Conservation (phyloP, 1,284 basidiomycete species). For the Pseudozyma sp. region DNA sequence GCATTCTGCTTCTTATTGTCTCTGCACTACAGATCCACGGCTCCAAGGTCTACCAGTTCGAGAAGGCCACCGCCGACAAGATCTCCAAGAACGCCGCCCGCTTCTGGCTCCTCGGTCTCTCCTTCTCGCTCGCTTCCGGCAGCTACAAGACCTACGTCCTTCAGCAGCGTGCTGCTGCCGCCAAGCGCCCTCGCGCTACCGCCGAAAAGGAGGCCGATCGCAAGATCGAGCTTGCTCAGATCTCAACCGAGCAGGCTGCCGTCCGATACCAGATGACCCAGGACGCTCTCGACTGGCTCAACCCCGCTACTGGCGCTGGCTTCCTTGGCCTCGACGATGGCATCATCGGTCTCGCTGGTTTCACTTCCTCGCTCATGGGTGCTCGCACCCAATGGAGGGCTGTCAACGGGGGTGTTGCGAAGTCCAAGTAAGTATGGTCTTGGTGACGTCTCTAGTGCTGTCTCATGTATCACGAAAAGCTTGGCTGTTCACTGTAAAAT, state of each 20-base stretch:
- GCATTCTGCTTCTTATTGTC: neutral
- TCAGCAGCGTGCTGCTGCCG: conserved; percentile 53
- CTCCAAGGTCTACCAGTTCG: conserved; percentile 65
- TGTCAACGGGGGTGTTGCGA: conserved; percentile 63
- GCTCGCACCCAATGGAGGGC: conserved; percentile 67
- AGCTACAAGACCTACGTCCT: conserved; percentile 67
- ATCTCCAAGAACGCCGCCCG: conserved; percentile 81
- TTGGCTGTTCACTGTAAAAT: neutral
- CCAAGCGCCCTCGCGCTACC: conserved; percentile 70
- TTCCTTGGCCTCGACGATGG: conserved; percentile 87
- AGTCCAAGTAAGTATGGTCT: conserved; percentile 40
- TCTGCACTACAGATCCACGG: conserved; percentile 49
- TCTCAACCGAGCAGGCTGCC: conserved; percentile 77
- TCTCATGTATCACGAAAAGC: no score
- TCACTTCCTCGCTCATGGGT: conserved; percentile 63
- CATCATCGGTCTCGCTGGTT: conserved; percentile 65
- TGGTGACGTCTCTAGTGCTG: neutral
- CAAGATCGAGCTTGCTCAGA: conserved; percentile 75
- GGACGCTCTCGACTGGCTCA: conserved; percentile 85
- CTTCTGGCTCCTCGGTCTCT: conserved; percentile 85
- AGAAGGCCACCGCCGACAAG: conserved; percentile 76
- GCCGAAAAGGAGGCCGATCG: conserved; percentile 78
- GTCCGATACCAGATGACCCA: conserved; percentile 82
- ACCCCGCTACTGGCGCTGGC: conserved; percentile 86
- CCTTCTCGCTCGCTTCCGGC: conserved; percentile 61